Base-by-base conservation (phyloP, 805 yeast genomes). In the Cyberlindnera petersonii region DNA sequence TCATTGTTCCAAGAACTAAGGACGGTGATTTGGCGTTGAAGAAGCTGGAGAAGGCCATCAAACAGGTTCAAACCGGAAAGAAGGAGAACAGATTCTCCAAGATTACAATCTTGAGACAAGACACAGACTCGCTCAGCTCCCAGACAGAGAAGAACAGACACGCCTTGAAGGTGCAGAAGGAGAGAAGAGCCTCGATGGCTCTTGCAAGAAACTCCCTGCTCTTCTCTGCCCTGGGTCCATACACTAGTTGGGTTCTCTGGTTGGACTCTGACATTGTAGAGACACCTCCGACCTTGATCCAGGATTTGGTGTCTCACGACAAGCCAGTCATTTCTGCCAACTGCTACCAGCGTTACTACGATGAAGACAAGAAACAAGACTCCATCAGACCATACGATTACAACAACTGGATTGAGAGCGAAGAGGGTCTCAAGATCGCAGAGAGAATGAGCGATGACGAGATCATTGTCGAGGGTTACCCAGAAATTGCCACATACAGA, bases 191-290 rank as follows among this genome's bases (percentile, higher is more conserved):
- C 5, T 79, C 80, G 55, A 91, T 93, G 98, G 95, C 97, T 3
- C 68, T 87, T 48, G 96, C 98, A 4, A 74, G 98, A 59, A 93
- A 93, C 68, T 88, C 96, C 27, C 68, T 93, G 42, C 70, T 93
- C 34, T 87, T 88, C 65, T 84, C 97, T 9, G 79, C 97, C 2
- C 67, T 93, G 33, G 84, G 88, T 4, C 95, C 97, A 16, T 76
- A 83, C 50, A 88, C 95, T 3, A 78, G 94, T 17, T 93, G 98
- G 98, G 84, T 91, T 15, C 67, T 93, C 36, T 93, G 99, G 99
- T 68, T 93, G 50, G 99, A 93, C 63, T 82, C 95, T 3, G 99
- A 93, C 63, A 82, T 93, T 31, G 74, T 89, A 24, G 99, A 93
- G 63, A 77, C 96, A 5, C 95, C 96, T 14, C 64, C 74, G 11